Evolutionary conservation across 1,284 basidiomycete genomes (phyloP).

Genomic region (Irpex sp.): DNA sequence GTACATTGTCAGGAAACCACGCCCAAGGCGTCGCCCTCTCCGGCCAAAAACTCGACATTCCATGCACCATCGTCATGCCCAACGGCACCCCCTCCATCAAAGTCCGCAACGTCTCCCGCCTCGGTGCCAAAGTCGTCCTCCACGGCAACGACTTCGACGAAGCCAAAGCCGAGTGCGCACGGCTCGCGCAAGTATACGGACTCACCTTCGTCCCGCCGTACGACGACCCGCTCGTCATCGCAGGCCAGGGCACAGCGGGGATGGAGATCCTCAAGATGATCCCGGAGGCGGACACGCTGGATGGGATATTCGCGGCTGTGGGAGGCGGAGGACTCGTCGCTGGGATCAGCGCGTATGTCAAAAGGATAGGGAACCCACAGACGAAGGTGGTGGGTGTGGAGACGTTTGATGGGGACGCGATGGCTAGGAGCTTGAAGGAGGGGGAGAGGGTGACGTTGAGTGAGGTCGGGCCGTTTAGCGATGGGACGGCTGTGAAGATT

Average conservation of each 20-base stretch:
- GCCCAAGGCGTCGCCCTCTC: conserved; percentile 98
- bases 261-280: conserved; percentile 92
- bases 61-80: conserved; percentile 99
- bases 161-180: conserved; percentile 91
- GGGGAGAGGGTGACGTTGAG: conserved; percentile 79
- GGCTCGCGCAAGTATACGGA: conserved; percentile 72
- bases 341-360: conserved; percentile 90
- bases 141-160: conserved; percentile 95
- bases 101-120: conserved; percentile 85
- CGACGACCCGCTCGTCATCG: conserved; percentile 95
- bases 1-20: conserved; percentile 78
- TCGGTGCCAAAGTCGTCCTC: conserved; percentile 92
- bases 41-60: conserved; percentile 79
- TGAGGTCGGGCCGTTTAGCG: conserved; percentile 95
- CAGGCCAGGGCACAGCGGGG: conserved; percentile 94
- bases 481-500: conserved; percentile 98
- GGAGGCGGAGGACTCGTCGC: conserved; percentile 92
- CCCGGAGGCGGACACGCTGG: conserved; percentile 67
- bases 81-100: conserved; percentile 95
- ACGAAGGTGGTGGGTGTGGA: conserved; percentile 91
- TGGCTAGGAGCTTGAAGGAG: conserved; percentile 73
- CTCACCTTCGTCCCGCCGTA: conserved; percentile 95
- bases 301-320: conserved; percentile 86
- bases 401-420: conserved; percentile 92
- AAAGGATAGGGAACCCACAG: conserved; percentile 84